These are phyloP conservation scores for Bruguiera gymnorhiza DNA, from an alignment of 345 rosid genomes.

Conservation along the genomic window DNA sequence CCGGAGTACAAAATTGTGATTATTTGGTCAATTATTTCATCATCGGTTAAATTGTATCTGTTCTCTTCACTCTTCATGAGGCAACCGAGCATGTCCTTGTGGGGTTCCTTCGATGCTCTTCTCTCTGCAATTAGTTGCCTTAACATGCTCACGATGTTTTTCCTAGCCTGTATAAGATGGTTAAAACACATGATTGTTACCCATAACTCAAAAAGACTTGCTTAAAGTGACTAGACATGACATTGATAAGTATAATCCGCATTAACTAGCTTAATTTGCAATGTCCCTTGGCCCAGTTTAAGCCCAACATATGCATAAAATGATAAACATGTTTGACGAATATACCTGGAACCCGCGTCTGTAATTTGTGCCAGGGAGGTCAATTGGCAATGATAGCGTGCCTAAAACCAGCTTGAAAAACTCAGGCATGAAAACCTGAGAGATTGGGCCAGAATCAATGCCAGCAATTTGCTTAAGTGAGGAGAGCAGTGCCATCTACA, in stretches of 20 bases:
- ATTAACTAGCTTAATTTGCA: too few relatives aligned
- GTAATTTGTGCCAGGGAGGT: constrained; percentile 77
- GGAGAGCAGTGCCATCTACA: constrained; percentile 68
- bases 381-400: constrained; percentile 71
- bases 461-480: constrained; percentile 56
- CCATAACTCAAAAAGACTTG: too few relatives aligned
- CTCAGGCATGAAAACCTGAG: constrained; percentile 46
- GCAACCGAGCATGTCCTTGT: constrained; percentile 60
- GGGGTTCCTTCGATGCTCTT: constrained; percentile 40
- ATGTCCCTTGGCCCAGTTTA: too few relatives aligned
- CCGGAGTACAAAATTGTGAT: constrained; percentile 73
- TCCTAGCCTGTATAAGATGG: constrained; percentile 47
- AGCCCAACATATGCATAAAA: too few relatives aligned
- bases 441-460: constrained; percentile 35
- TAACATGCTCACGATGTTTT: constrained; percentile 41
- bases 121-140: constrained; percentile 49
- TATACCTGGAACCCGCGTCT: constrained; percentile 64
- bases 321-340: not conserved
- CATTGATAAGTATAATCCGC: too few relatives aligned
- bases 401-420: constrained; percentile 71
- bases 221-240: too few relatives aligned
- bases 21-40: constrained; percentile 67
- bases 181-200: not conserved
- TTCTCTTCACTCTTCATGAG: constrained; percentile 49
- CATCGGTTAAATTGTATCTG: constrained; percentile 48